Base-by-base conservation (phyloP, 257 asterid genomes). In the Nicotiana attenuata region DNA sequence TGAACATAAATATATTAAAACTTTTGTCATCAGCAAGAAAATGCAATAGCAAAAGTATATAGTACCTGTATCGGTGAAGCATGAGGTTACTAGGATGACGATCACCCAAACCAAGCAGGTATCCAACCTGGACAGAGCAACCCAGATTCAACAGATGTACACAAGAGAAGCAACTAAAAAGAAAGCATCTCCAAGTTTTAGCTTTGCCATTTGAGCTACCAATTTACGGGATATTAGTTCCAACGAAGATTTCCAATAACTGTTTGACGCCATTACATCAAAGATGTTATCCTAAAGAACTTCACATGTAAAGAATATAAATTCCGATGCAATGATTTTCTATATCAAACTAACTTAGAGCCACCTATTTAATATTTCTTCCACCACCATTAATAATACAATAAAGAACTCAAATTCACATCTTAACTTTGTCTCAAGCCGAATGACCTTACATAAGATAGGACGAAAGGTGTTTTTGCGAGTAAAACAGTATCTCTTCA, bases 81-180 rank as follows among this genome's bases (percentile, higher is more conserved):
- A 96, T 96, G 87, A 96, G 99, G 90, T 96, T 96, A 90, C 99
- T 96, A 55, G 99, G 99, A 88, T 96, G 99, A 69, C 99, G 94
- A 89, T 96, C 99, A 75, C 99, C 98, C 86, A 96, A 86, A 82
- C 99, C 98, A 88, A 96, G 99, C 67, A 96, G 89, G 89, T 96
- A 96, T 71, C 99, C 98, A 57, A 96, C 99, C 99, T 96, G 91
- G 75, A 81, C 78, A 76, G 76, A 77, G 76, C 31, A 78, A 84
- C 83, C 61, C 65, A 82, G 55, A 16, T 47, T 73, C 61, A 73
- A 73, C 79, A 47, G 26, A 50, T 7, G 24, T 50, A 47, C 60
- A 13, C 61, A 73, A 73, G 41, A 24, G 41, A 73, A 73, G 79
- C 79, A 50, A 60, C 79, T 50, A 73, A 73, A 73, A 50, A 73